These are phyloP conservation scores for Adansonia gregorii DNA, from an alignment of 441 rosid species.

Conservation along the genomic window DNA sequence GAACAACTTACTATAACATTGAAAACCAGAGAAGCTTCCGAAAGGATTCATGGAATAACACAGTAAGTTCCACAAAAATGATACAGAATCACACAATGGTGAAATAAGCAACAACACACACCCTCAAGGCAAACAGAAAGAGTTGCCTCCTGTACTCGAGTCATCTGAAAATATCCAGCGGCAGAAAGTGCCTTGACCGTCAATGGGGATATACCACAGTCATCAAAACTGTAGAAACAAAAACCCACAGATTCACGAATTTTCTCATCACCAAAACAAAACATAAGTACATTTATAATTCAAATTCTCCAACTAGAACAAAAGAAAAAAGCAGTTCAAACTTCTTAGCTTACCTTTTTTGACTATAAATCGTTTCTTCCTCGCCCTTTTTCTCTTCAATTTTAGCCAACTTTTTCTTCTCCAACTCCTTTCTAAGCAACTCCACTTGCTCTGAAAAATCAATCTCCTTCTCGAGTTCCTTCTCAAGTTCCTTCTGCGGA, in stretches of 20 bases:
- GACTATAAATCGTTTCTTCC: constrained; percentile 64
- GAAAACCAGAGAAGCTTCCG: not conserved
- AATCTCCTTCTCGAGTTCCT: constrained; percentile 54
- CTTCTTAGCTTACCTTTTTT: constrained; percentile 52
- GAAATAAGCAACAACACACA: constrained; percentile 37
- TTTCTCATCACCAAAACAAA: constrained; percentile 13
- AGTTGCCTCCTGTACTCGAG: constrained; percentile 86
- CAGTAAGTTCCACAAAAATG: not conserved
- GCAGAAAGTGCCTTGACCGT: constrained; percentile 74
- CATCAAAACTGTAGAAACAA: constrained; percentile 68
- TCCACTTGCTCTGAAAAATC: constrained; percentile 63
- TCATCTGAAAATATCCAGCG: constrained; percentile 85
- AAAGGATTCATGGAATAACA: not conserved
- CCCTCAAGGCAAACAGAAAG: constrained; percentile 79
- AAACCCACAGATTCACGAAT: constrained; percentile 26
- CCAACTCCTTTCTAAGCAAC: constrained; percentile 61
- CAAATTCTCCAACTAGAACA: not conserved
- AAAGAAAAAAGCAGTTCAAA: not conserved
- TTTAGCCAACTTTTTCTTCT: constrained; percentile 46
- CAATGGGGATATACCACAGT: constrained; percentile 72
- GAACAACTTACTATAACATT: not conserved
- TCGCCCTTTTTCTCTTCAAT: constrained; percentile 36
- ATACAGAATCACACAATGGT: constrained; percentile 10
- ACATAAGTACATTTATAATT: constrained; percentile 6
- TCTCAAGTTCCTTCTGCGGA: constrained; percentile 55